Percentiles rank a stretch among this genome's conserved stretches.
phyloP scores from a whole-genome alignment of 2,329 filamentous ascomycete species.

The Catunica adiposa region DNA sequence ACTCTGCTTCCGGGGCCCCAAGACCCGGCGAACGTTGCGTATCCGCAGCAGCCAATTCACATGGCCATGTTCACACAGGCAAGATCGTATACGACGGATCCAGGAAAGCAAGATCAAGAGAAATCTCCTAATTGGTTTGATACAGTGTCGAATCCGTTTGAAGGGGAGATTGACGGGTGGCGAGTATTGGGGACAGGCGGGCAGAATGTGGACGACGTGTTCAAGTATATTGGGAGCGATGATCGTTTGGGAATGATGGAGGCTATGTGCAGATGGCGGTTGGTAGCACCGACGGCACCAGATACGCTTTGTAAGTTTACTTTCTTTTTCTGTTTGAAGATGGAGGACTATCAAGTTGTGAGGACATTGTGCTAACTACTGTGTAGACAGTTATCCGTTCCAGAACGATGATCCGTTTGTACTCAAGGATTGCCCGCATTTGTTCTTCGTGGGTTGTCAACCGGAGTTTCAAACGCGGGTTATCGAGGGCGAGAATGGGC shows the following conservation, averaged over 20 bases:
- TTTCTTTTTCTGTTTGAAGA: background rate
- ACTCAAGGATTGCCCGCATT: constrained; percentile 66
- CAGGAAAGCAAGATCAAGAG: constrained; percentile 16
- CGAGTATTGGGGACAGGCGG: constrained; percentile 72
- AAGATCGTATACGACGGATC: constrained; percentile 46
- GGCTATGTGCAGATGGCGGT: constrained; percentile 80
- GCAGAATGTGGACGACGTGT: constrained; percentile 85
- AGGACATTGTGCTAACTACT: background rate
- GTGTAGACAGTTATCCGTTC: constrained; percentile 79
- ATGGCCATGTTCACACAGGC: constrained; percentile 73
- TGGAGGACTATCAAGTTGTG: background rate
- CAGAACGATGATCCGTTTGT: constrained; percentile 88
- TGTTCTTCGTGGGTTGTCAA: constrained; percentile 83
- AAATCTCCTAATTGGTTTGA: constrained; percentile 60
- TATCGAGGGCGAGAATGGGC: constrained; percentile 49
- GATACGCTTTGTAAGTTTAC: constrained; percentile 70
- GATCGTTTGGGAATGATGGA: constrained; percentile 82
- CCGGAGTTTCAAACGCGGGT: constrained; percentile 57
- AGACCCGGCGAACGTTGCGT: constrained; percentile 76
- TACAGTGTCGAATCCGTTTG: constrained; percentile 81
- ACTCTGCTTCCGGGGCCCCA: constrained; percentile 71
- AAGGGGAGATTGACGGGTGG: constrained; percentile 81
- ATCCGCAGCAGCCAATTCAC: constrained; percentile 89
- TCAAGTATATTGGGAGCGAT: constrained; percentile 71
- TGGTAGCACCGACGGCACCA: constrained; percentile 80